These are phyloP conservation scores for Cyclotella distinguenda DNA, from an alignment of 108 stramenopile genomes.

Conservation along the genomic window DNA sequence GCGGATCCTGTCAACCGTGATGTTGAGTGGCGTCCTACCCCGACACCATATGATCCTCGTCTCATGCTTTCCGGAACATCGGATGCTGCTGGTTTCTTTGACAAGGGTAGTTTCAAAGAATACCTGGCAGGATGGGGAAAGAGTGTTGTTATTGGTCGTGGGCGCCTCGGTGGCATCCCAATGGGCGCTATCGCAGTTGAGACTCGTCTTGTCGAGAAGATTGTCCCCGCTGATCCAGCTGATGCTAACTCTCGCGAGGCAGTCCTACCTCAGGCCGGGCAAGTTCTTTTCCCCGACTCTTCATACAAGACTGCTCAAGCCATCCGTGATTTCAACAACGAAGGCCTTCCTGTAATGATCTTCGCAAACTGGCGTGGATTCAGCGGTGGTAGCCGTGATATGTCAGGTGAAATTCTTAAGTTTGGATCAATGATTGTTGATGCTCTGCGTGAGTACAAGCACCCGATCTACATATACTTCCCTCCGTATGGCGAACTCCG, in stretches of 20 bases:
- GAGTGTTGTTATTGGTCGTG: conserved; percentile 95
- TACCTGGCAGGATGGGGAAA: conserved; percentile 97
- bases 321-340: conserved; percentile 94
- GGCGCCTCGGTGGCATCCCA: conserved; percentile 96
- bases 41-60: conserved; percentile 96
- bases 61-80: conserved; percentile 83
- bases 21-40: conserved; percentile 85
- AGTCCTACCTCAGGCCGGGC: conserved; percentile 91
- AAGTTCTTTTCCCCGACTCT: conserved; percentile 98
- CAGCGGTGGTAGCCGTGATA: conserved; percentile 96
- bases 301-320: conserved; percentile 98
- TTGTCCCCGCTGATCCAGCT: conserved; percentile 96
- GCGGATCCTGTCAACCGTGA: conserved; percentile 90
- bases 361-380: conserved; percentile 99
- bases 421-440: conserved; percentile 99
- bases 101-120: conserved; percentile 93
- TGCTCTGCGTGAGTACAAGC: conserved; percentile 93
- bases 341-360: conserved; percentile 97
- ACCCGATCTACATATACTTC: conserved; percentile 97
- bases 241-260: conserved; percentile 96
- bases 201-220: conserved; percentile 92
- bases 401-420: conserved; percentile 98
- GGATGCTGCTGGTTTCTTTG: conserved; percentile 91
- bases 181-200: conserved; percentile 98
- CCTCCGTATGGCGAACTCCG: conserved; percentile 97